phyloP scores from a whole-genome alignment of 192 early-diverging fungal species.

The Entophlyctis helioformis region DNA sequence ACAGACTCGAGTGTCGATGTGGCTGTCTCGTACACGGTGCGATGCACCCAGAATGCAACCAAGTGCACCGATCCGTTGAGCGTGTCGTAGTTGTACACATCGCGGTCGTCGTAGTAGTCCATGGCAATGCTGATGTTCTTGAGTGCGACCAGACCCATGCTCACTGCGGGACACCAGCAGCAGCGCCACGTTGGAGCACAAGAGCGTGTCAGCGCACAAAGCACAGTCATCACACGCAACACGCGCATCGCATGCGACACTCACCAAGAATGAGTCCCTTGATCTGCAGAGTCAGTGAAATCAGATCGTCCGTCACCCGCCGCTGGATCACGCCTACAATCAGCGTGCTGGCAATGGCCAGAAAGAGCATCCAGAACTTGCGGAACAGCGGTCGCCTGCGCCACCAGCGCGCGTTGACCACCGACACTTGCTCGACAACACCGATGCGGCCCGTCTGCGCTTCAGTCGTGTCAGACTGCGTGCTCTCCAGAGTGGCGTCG shows the following conservation, averaged over 20 bases:
- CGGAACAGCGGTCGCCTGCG: conserved; percentile 11
- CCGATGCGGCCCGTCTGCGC: background rate
- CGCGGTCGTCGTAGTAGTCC: conserved; percentile 23
- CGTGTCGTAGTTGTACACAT: conserved; percentile 18
- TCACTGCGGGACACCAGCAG: conserved; percentile 5
- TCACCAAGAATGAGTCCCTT: no score
- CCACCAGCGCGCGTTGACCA: conserved; percentile 15
- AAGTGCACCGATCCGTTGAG: conserved; percentile 11
- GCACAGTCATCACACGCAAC: no score
- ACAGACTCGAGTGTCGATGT: conserved; percentile 14
- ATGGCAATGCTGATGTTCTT: conserved; percentile 24
- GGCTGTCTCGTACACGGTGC: conserved; percentile 20
- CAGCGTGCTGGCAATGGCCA: conserved; percentile 7
- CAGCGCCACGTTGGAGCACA: no score
- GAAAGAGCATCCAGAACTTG: conserved; percentile 18
- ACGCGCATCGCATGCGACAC: no score
- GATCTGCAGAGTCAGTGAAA: no score
- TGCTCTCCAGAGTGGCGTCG: no score
- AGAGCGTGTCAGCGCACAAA: no score
- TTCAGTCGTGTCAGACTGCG: no score
- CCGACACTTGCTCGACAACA: conserved; percentile 3
- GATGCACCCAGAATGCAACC: conserved; percentile 12
- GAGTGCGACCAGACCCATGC: conserved; percentile 19
- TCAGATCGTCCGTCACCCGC: conserved; percentile 6
- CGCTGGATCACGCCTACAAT: conserved; percentile 19